phyloP scores from a whole-genome alignment of 257 asterid genomes.

The Vinca minor region DNA sequence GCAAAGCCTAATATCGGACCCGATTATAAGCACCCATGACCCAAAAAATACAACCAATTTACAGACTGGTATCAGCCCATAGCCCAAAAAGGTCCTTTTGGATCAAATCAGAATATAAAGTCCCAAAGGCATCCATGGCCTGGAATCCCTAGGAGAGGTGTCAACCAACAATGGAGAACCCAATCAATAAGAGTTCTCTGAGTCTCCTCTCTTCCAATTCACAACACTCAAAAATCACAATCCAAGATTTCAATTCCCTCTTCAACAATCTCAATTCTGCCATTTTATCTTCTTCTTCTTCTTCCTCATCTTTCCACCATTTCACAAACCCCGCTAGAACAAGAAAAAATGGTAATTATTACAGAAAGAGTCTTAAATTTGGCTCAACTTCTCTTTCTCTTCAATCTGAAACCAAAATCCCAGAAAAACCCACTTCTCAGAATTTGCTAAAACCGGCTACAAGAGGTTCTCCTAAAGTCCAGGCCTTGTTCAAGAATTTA shows the following conservation, averaged over 20 bases:
- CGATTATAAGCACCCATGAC: too few species aligned
- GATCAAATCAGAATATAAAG: too few species aligned
- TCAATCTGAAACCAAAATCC: slow-evolving; percentile 25
- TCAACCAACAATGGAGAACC: slow-evolving; percentile 41
- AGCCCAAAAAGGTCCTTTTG: too few species aligned
- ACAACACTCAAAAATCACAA: slow-evolving; percentile 17
- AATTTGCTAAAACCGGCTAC: slow-evolving; percentile 57
- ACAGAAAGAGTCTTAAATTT: slow-evolving; percentile 27
- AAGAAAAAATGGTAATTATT: slow-evolving; percentile 10
- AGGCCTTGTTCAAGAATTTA: slow-evolving; percentile 61
- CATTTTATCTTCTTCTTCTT: slow-evolving; percentile 43
- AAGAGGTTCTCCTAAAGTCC: slow-evolving; percentile 51
- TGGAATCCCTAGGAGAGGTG: neutral
- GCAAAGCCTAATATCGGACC: too few species aligned
- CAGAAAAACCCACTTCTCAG: slow-evolving; percentile 25
- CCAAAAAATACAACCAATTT: too few species aligned
- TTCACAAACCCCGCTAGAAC: slow-evolving; percentile 17
- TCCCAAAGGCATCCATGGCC: neutral
- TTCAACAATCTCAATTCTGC: slow-evolving; percentile 59
- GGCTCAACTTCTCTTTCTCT: slow-evolving; percentile 56
- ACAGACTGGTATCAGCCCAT: too few species aligned
- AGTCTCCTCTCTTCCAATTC: slow-evolving; percentile 34
- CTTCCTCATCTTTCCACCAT: slow-evolving; percentile 17
- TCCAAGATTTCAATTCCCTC: slow-evolving; percentile 47
- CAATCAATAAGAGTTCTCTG: slow-evolving; percentile 35